Conservation (phyloP, 768 basidiomycete genomes). For the Suillus alpinus region DNA sequence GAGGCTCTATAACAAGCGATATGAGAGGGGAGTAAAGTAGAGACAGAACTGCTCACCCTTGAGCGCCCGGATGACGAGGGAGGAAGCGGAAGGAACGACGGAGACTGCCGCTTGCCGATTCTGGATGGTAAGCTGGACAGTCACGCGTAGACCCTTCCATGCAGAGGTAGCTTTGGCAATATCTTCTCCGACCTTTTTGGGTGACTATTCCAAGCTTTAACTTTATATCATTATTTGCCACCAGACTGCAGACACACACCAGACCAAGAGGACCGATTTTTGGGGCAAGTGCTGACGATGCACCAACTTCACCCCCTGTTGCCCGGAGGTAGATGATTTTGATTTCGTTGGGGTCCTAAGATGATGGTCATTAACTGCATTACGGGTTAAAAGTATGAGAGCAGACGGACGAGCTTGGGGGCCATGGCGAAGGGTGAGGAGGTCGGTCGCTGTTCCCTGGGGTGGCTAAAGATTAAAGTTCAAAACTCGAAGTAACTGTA, state of each 20-base stretch:
- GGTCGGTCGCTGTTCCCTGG: constrained; percentile 14
- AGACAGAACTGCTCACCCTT: constrained; percentile 67
- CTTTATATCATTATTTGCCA: constrained; percentile 3
- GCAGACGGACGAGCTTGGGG: constrained; percentile 66
- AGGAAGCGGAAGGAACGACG: constrained; percentile 96
- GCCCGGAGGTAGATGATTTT: constrained; percentile 99
- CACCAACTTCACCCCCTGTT: constrained; percentile 99
- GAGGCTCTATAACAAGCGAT: constrained; percentile 67
- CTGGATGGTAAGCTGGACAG: constrained; percentile 98
- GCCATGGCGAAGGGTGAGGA: constrained; percentile 52
- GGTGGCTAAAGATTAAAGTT: constrained; percentile 1
- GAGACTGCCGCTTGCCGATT: constrained; percentile 98
- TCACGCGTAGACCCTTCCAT: constrained; percentile 99
- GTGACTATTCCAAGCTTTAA: constrained; percentile 61
- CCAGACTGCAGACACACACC: constrained; percentile 48
- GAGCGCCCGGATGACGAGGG: constrained; percentile 95
- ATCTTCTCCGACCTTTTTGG: constrained; percentile 99
- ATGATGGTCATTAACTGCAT: neutral
- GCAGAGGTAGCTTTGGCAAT: constrained; percentile 97
- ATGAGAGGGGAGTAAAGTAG: neutral
- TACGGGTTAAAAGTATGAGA: neutral
- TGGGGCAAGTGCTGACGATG: constrained; percentile 96
- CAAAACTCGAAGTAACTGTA: constrained; percentile 4
- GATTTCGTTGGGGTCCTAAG: constrained; percentile 94
- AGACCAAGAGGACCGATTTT: constrained; percentile 99